phyloP scores from a whole-genome alignment of 306 rosid genomes.

The Amphicarpaea edgeworthii region DNA sequence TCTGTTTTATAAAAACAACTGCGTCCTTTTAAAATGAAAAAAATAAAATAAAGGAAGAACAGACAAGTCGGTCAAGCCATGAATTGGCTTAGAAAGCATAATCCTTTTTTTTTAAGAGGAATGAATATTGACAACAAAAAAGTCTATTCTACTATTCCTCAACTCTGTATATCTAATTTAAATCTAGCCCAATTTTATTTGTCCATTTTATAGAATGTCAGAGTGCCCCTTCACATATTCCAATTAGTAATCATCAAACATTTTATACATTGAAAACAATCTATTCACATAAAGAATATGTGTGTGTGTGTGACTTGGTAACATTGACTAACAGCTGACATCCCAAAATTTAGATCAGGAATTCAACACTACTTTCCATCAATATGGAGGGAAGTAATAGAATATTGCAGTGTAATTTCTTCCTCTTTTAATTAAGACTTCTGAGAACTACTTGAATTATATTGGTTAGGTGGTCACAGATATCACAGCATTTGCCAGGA shows the following conservation, averaged over 20 bases:
- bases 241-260: constrained; percentile 4
- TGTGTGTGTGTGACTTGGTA: neutral
- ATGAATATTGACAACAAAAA: constrained; percentile 2
- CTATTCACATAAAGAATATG: constrained; percentile 6
- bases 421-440: neutral
- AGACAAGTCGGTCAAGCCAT: constrained; percentile 39
- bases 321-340: neutral
- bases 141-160: constrained; percentile 12
- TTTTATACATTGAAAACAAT: neutral
- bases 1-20: constrained; percentile 7
- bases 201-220: neutral
- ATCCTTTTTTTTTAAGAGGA: constrained; percentile 5
- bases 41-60: constrained; percentile 9
- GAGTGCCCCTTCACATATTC: constrained; percentile 7
- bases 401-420: neutral
- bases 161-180: constrained; percentile 16
- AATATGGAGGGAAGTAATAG: neutral
- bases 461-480: constrained; percentile 90
- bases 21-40: constrained; percentile 12
- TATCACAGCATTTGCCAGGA: constrained; percentile 88
- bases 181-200: neutral
- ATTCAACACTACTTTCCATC: neutral
- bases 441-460: constrained; percentile 14
- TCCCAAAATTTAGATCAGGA: neutral
- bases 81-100: constrained; percentile 32